Percentiles rank a stretch among this genome's conserved stretches.
phyloP scores from a whole-genome alignment of 2,329 filamentous ascomycete species.

The Diaporthe sp. region DNA sequence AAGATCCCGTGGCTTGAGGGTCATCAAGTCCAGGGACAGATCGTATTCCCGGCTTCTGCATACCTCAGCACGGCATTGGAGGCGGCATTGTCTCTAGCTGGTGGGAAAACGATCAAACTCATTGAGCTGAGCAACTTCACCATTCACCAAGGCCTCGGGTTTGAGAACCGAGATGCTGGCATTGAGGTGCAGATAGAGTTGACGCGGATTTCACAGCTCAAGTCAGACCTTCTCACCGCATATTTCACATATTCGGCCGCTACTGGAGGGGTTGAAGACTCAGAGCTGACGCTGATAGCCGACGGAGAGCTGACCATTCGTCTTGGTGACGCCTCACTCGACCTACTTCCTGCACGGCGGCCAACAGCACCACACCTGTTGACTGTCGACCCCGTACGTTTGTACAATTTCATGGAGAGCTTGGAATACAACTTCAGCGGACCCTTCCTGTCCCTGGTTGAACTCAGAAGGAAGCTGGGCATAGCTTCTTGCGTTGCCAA shows the following conservation, averaged over 20 bases:
- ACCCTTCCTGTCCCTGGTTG: constrained; percentile 13
- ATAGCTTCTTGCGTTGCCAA: constrained; percentile 14
- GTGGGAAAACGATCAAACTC: background rate
- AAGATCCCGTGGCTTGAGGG: constrained; percentile 55
- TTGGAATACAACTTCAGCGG: constrained; percentile 38
- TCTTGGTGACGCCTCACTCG: background rate
- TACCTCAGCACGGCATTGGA: constrained; percentile 44
- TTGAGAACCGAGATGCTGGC: constrained; percentile 35
- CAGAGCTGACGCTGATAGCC: constrained; percentile 6
- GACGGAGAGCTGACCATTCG: background rate
- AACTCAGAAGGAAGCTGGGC: constrained; percentile 10
- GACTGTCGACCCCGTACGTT: constrained; percentile 1
- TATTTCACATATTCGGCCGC: constrained; percentile 6
- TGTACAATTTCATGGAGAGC: constrained; percentile 34
- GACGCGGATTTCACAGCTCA: background rate
- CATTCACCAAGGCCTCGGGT: constrained; percentile 41
- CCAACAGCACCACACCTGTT: constrained; percentile 6
- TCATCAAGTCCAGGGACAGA: constrained; percentile 51
- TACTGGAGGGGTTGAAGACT: background rate
- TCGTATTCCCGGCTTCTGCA: constrained; percentile 53
- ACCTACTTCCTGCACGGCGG: background rate
- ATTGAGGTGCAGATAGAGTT: constrained; percentile 30
- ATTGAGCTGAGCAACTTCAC: constrained; percentile 42
- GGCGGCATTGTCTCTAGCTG: constrained; percentile 33
- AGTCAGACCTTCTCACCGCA: background rate